Percentiles rank a stretch among this genome's conserved stretches.
phyloP scores from a whole-genome alignment of 2,329 filamentous ascomycete genomes.

The Colletotrichum falcatum region DNA sequence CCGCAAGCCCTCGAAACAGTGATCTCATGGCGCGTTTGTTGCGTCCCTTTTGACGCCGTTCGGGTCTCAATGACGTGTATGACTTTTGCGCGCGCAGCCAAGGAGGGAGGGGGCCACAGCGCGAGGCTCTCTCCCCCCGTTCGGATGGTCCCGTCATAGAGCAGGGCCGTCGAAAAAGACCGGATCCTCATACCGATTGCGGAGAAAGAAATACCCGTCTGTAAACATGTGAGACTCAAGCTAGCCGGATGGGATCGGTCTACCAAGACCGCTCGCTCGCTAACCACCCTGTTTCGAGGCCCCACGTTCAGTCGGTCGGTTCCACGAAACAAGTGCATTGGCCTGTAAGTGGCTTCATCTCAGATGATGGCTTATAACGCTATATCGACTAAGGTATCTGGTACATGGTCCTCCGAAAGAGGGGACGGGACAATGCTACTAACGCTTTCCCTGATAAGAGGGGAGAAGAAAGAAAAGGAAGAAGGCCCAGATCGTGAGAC shows the following conservation, averaged over 20 bases:
- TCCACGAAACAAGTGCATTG: background rate
- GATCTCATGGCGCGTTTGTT: background rate
- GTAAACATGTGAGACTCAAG: slow-evolving; percentile 27
- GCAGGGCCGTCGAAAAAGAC: background rate
- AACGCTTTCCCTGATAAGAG: slow-evolving; percentile 1
- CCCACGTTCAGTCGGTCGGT: background rate
- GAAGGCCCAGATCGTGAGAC: slow-evolving; percentile 6
- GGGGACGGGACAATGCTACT: slow-evolving; percentile 15
- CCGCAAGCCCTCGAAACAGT: background rate
- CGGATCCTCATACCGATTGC: slow-evolving; percentile 3
- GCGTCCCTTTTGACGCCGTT: slow-evolving; percentile 29
- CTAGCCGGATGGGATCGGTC: background rate
- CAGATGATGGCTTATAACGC: background rate
- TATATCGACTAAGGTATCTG: slow-evolving; percentile 28
- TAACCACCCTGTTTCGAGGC: background rate
- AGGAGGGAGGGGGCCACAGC: slow-evolving; percentile 19
- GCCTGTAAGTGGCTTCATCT: background rate
- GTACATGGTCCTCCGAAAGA: background rate
- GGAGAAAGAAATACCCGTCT: background rate
- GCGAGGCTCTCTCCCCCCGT: background rate
- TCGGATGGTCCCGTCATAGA: slow-evolving; percentile 15
- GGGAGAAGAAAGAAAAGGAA: background rate
- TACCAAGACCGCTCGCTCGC: too few relatives aligned
- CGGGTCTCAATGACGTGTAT: slow-evolving; percentile 39
- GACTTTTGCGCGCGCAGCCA: slow-evolving; percentile 28